Evolutionary conservation across 768 basidiomycete species (phyloP).

Genomic region (Russula lepida): DNA sequence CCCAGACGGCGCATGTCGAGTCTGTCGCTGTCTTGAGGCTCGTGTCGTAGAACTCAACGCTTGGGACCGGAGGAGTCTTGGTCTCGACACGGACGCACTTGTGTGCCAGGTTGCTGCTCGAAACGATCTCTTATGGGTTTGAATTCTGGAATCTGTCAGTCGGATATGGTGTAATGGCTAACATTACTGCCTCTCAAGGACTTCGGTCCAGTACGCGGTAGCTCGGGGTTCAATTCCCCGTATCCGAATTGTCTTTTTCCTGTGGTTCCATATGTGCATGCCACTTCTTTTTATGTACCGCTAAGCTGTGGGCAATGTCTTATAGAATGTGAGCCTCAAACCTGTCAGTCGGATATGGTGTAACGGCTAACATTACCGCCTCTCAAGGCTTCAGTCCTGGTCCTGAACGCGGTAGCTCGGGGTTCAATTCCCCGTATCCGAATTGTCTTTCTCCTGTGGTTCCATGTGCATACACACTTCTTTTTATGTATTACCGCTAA

Average conservation of each 20-base stretch:
- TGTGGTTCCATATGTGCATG: not conserved
- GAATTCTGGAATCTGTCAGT: not conserved
- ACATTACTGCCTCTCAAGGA: slow-evolving; percentile 31
- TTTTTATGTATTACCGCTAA: no score
- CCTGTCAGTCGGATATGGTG: slow-evolving; percentile 27
- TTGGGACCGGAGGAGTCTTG: no score
- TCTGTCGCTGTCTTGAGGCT: slow-evolving; percentile 47
- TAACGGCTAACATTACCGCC: slow-evolving; percentile 34
- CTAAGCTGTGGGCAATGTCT: no score
- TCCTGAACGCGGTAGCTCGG: slow-evolving; percentile 31
- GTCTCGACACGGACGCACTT: no score
- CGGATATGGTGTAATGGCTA: slow-evolving; percentile 34
- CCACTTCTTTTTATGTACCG: no score
- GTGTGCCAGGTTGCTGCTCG: no score
- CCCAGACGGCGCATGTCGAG: slow-evolving; percentile 51
- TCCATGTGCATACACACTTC: no score
- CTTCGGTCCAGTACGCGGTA: slow-evolving; percentile 24
- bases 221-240: slow-evolving; percentile 38
- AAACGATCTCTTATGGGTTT: not conserved
- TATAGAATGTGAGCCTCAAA: not conserved
- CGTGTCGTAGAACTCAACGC: slow-evolving; percentile 14
- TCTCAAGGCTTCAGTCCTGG: slow-evolving; percentile 23
- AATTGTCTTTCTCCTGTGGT: slow-evolving; percentile 9
- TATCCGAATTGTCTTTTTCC: slow-evolving; percentile 26
- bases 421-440: slow-evolving; percentile 38